These are phyloP conservation scores for Erodium maritimum DNA, from an alignment of 345 rosid species.

Conservation along the genomic window DNA sequence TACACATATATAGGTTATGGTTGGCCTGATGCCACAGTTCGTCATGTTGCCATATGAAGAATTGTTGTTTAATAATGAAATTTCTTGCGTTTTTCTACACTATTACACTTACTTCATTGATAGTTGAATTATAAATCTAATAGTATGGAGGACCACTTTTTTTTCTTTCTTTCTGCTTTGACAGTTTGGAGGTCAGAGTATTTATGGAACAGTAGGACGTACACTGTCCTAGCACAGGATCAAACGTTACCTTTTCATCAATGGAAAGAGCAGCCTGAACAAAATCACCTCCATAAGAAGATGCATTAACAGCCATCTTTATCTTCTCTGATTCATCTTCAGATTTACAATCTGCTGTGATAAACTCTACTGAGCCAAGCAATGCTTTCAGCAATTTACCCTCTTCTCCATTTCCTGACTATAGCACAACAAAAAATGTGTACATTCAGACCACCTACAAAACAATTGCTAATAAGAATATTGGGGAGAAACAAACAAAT, in stretches of 20 bases:
- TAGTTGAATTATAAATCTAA: background rate
- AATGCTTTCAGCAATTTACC: slow-evolving; percentile 56
- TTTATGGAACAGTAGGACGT: background rate
- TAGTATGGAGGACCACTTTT: background rate
- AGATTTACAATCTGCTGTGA: slow-evolving; percentile 65
- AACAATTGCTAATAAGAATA: background rate
- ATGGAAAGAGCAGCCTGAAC: slow-evolving; percentile 96
- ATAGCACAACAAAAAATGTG: slow-evolving; percentile 20
- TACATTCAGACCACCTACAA: slow-evolving; percentile 5
- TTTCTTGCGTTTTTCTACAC: background rate
- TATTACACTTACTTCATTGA: background rate
- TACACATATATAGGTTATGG: background rate
- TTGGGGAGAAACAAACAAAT: background rate
- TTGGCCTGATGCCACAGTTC: background rate
- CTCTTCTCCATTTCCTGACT: slow-evolving; percentile 52
- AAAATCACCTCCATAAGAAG: slow-evolving; percentile 66
- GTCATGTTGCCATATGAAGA: background rate
- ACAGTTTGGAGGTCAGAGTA: background rate
- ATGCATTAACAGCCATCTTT: slow-evolving; percentile 66
- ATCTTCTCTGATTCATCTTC: slow-evolving; percentile 66
- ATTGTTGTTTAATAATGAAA: background rate
- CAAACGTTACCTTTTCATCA: slow-evolving; percentile 57
- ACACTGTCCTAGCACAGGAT: background rate
- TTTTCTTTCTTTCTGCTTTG: no score
- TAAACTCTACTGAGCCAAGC: slow-evolving; percentile 90